A percentile compares a stretch with the other conserved stretches of the same genome.
These are phyloP conservation scores for Sonneratia caseolaris DNA, from an alignment of 345 rosid genomes.

Conservation along the genomic window DNA sequence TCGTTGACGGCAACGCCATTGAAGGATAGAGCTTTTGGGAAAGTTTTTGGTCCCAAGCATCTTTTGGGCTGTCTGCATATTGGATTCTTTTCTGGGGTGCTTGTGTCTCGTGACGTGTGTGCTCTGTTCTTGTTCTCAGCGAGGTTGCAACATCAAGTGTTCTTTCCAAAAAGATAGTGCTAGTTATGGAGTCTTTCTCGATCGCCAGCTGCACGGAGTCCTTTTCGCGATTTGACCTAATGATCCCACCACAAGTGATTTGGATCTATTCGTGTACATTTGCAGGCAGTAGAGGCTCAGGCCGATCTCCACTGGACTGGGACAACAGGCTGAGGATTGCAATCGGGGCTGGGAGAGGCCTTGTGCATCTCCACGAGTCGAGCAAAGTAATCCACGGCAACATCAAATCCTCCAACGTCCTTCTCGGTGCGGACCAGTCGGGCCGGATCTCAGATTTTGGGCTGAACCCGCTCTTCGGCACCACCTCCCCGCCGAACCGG, in stretches of 20 bases:
- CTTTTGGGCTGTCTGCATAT: background rate
- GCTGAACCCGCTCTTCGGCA: constrained; percentile 69
- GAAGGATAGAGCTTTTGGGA: background rate
- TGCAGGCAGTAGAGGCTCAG: constrained; percentile 87
- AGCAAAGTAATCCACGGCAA: constrained; percentile 79
- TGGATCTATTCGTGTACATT: background rate
- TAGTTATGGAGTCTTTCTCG: no score
- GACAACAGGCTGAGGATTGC: constrained; percentile 78
- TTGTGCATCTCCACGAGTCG: constrained; percentile 59
- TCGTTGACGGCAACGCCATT: background rate
- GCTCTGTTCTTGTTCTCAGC: background rate
- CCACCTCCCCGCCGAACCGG: constrained; percentile 48
- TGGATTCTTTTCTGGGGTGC: background rate
- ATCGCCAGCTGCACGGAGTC: background rate
- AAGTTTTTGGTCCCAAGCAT: background rate
- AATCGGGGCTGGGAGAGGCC: constrained; percentile 58
- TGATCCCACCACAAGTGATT: background rate
- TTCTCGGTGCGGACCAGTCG: constrained; percentile 65
- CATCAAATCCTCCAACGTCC: constrained; percentile 81
- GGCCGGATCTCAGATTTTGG: constrained; percentile 66
- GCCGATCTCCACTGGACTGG: constrained; percentile 90
- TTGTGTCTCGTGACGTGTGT: background rate
- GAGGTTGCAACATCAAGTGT: background rate
- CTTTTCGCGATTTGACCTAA: background rate
- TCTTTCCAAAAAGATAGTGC: background rate